A percentile compares a stretch with the other conserved stretches of the same genome.
Conservation (phyloP, 805 yeast species). For the Wickerhamomyces hampshirensis region DNA sequence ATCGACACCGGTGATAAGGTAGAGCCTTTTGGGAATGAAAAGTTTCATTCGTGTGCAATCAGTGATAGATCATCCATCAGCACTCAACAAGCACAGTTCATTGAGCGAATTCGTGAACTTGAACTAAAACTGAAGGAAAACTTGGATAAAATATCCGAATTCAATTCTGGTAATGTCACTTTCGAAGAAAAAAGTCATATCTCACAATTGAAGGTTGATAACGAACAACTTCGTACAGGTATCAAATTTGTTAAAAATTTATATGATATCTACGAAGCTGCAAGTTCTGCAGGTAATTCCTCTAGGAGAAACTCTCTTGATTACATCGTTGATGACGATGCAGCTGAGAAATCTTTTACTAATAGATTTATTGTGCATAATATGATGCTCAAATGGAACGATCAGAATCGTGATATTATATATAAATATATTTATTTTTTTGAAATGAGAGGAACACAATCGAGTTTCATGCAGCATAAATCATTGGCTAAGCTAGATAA, state of each 20-base stretch:
- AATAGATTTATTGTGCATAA: conserved; percentile 73
- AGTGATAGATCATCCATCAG: conserved; percentile 35
- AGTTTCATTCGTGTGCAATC: conserved; percentile 57
- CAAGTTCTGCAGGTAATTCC: conserved; percentile 2
- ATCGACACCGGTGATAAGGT: conserved; percentile 30
- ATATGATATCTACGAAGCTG: conserved; percentile 6
- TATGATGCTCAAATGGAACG: conserved; percentile 76
- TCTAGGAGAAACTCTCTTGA: conserved; percentile 8
- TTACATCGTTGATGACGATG: conserved; percentile 11
- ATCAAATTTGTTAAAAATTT: conserved; percentile 16
- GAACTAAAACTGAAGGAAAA: conserved; percentile 31
- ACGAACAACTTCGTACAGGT: conserved; percentile 19
- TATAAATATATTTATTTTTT: conserved; percentile 53
- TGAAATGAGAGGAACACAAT: conserved; percentile 38
- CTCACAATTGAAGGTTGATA: conserved; percentile 20
- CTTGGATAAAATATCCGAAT: conserved; percentile 16
- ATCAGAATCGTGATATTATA: conserved; percentile 56
- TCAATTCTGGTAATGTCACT: conserved; percentile 23
- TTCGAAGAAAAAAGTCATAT: conserved; percentile 11
- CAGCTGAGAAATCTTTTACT: conserved; percentile 17
- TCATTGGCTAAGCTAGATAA: conserved; percentile 48
- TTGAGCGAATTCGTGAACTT: conserved; percentile 13
- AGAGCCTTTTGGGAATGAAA: conserved; percentile 45
- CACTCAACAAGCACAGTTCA: conserved; percentile 37
- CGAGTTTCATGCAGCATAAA: conserved; percentile 40